Evolutionary conservation across 116 monocot genomes (phyloP).

Genomic region (Papilionanthe hybrid): DNA sequence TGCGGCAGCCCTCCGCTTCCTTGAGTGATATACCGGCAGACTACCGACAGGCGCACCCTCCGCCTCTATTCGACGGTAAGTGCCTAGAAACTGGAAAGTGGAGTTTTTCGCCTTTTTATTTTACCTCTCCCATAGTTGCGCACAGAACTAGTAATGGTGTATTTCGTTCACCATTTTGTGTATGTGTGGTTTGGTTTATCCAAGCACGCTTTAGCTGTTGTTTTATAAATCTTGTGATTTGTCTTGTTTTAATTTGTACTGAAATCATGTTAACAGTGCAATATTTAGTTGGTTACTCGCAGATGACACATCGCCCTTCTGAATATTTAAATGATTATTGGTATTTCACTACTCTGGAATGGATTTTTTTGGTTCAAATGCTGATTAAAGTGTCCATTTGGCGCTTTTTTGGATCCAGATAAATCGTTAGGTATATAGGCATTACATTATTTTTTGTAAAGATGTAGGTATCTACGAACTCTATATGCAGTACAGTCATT

Average conservation of each 20-base stretch:
- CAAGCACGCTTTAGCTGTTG: background rate
- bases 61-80: conserved; percentile 58
- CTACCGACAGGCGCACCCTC: conserved; percentile 35
- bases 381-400: background rate
- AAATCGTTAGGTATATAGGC: background rate
- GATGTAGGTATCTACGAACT: background rate
- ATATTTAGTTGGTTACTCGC: background rate
- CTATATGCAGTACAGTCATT: background rate
- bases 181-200: background rate
- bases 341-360: background rate
- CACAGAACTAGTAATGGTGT: background rate
- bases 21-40: conserved; percentile 50
- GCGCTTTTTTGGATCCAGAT: background rate
- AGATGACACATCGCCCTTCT: background rate
- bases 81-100: background rate
- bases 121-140: background rate
- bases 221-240: background rate
- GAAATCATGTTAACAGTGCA: background rate
- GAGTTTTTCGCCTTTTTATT: background rate
- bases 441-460: background rate
- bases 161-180: background rate
- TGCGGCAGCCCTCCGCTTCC: conserved; percentile 68
- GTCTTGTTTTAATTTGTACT: background rate
- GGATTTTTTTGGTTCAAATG: background rate
- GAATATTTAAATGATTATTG: background rate